phyloP scores from a whole-genome alignment of 2,329 filamentous ascomycete genomes.

The Aaosphaeria arxii region DNA sequence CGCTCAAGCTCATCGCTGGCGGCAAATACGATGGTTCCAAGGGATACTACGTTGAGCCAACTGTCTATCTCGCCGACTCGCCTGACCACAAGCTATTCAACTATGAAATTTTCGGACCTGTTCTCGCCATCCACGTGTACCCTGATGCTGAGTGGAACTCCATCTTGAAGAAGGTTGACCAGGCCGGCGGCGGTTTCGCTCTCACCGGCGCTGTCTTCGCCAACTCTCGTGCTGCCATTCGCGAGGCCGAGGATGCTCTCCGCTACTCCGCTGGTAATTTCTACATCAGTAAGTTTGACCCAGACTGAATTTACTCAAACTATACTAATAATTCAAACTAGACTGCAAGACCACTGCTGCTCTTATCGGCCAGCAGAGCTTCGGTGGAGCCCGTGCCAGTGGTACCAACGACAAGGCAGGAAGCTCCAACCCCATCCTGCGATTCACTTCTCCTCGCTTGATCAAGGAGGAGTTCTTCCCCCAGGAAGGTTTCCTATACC shows the following conservation, averaged over 20 bases:
- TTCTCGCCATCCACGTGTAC: slow-evolving; percentile 76
- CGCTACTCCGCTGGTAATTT: slow-evolving; percentile 77
- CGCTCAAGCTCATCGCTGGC: slow-evolving; percentile 70
- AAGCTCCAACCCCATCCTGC: slow-evolving; percentile 48
- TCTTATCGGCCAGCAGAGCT: slow-evolving; percentile 50
- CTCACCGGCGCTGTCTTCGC: slow-evolving; percentile 77
- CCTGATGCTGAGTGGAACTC: slow-evolving; percentile 61
- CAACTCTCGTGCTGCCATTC: slow-evolving; percentile 62
- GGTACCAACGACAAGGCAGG: slow-evolving; percentile 61
- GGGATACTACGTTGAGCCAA: slow-evolving; percentile 82
- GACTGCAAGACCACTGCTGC: slow-evolving; percentile 67
- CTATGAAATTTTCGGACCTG: slow-evolving; percentile 79
- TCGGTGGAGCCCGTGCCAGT: slow-evolving; percentile 54
- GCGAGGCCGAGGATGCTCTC: slow-evolving; percentile 67
- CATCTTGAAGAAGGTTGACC: slow-evolving; percentile 56
- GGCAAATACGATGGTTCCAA: slow-evolving; percentile 74
- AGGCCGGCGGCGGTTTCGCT: slow-evolving; percentile 69
- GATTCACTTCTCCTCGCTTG: slow-evolving; percentile 55
- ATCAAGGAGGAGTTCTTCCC: slow-evolving; percentile 57
- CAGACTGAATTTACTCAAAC: not conserved
- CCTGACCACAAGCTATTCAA: slow-evolving; percentile 70
- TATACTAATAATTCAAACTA: not conserved
- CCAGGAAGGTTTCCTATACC: slow-evolving; percentile 49
- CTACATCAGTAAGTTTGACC: slow-evolving; percentile 59
- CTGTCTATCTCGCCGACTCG: slow-evolving; percentile 73